Evolutionary conservation across 352 stramenopile genomes (phyloP).

Genomic region (Phytophthora tubulina): DNA sequence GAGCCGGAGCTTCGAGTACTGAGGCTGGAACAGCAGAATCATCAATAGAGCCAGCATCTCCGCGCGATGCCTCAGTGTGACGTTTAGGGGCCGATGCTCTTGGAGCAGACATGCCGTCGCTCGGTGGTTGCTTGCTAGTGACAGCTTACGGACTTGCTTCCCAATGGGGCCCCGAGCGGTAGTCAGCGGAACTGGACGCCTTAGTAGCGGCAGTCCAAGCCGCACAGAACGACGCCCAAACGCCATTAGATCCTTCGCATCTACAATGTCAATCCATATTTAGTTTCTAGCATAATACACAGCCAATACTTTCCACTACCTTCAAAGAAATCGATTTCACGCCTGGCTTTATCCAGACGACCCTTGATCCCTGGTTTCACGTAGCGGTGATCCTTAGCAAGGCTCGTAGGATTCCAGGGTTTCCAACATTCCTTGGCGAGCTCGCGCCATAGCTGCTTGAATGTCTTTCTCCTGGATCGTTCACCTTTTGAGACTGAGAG

Average conservation of each 20-base stretch:
- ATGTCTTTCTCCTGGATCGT: constrained; percentile 16
- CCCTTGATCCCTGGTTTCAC: constrained; percentile 15
- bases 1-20: no score
- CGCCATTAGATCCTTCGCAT: not conserved
- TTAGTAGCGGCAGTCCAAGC: no score
- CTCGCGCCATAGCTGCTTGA: constrained; percentile 23
- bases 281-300: not conserved
- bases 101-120: not conserved
- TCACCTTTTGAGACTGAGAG: constrained; percentile 6
- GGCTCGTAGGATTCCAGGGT: constrained; percentile 1
- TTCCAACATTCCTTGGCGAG: constrained; percentile 12
- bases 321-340: constrained; percentile 9
- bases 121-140: no score
- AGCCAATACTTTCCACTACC: not conserved
- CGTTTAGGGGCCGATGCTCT: not conserved
- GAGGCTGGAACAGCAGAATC: no score
- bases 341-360: not conserved
- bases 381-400: constrained; percentile 4
- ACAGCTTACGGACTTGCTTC: not conserved
- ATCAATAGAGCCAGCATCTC: no score
- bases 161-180: not conserved
- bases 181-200: not conserved
- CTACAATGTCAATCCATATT: not conserved
- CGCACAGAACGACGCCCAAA: not conserved
- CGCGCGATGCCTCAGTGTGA: no score